Conservation (phyloP, 495 filamentous ascomycete genomes). For the Mycothermus thermophilus region DNA sequence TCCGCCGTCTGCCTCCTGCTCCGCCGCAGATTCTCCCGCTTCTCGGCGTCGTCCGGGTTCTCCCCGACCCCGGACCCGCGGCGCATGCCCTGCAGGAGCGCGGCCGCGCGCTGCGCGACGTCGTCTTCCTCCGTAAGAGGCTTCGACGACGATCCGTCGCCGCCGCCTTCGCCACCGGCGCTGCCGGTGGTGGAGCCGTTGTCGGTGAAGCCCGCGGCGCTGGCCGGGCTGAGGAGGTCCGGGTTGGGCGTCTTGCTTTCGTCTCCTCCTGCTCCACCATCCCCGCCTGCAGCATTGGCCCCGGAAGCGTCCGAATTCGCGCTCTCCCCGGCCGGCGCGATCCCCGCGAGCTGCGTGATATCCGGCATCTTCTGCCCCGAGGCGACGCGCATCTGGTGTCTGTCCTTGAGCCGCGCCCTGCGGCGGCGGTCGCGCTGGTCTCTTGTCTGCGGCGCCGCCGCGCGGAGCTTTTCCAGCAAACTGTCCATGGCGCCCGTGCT, state of each 20-base stretch:
- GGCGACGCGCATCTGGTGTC: slow-evolving; percentile 83
- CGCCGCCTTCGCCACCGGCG: slow-evolving; percentile 34
- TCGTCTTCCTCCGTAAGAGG: slow-evolving; percentile 64
- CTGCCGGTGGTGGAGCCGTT: background rate
- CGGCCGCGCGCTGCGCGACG: slow-evolving; percentile 69
- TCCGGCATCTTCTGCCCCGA: slow-evolving; percentile 77
- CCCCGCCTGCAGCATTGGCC: background rate
- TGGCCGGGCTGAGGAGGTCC: slow-evolving; percentile 20
- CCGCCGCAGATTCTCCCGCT: slow-evolving; percentile 40
- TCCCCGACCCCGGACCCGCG: slow-evolving; percentile 42
- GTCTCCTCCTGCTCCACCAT: too few relatives aligned
- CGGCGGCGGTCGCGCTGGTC: slow-evolving; percentile 80
- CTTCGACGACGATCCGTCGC: too few relatives aligned
- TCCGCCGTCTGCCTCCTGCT: slow-evolving; percentile 56
- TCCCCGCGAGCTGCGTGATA: slow-evolving; percentile 37
- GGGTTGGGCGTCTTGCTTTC: slow-evolving; percentile 25
- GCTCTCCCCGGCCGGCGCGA: slow-evolving; percentile 21
- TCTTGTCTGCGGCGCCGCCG: slow-evolving; percentile 76
- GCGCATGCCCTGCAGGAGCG: slow-evolving; percentile 66
- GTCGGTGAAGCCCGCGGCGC: background rate
- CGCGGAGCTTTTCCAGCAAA: slow-evolving; percentile 87
- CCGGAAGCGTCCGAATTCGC: slow-evolving; percentile 10
- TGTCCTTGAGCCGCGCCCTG: slow-evolving; percentile 73
- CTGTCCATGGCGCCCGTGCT: slow-evolving; percentile 90
- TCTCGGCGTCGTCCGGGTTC: slow-evolving; percentile 40